Percentiles rank a stretch among this genome's conserved stretches.
Conservation (phyloP, 768 basidiomycete genomes). For the Suillus ampliporus region DNA sequence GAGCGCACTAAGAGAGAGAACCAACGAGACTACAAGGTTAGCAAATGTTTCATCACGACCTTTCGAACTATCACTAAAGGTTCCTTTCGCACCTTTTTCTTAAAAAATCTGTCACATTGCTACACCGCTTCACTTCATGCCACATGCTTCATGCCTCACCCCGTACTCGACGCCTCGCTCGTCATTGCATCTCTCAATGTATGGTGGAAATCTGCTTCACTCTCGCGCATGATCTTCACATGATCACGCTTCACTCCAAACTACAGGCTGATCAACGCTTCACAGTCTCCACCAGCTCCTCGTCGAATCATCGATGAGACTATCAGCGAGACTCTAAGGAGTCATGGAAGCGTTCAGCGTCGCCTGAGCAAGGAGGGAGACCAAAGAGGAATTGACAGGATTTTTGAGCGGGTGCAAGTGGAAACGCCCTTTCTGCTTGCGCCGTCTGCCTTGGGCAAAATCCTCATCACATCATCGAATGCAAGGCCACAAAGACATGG, state of each 20-base stretch:
- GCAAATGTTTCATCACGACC: not conserved
- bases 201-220: no score
- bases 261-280: not conserved
- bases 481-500: conserved; percentile 27
- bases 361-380: not conserved
- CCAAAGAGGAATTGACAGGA: not conserved
- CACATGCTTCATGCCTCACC: not conserved
- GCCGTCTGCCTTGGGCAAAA: conserved; percentile 41
- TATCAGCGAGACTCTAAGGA: not conserved
- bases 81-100: no score
- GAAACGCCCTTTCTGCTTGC: conserved; percentile 23
- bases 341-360: not conserved
- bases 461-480: conserved; percentile 30
- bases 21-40: not conserved
- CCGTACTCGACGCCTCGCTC: no score
- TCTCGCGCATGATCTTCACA: no score
- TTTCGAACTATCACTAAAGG: no score
- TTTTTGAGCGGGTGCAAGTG: not conserved
- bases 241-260: not conserved
- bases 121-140: not conserved
- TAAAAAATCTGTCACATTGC: no score
- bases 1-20: not conserved
- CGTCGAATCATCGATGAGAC: no score
- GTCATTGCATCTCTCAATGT: no score
- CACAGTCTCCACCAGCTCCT: no score